phyloP scores from a whole-genome alignment of 371 early-diverging fungal genomes.

The Amoeboradix gromovi region DNA sequence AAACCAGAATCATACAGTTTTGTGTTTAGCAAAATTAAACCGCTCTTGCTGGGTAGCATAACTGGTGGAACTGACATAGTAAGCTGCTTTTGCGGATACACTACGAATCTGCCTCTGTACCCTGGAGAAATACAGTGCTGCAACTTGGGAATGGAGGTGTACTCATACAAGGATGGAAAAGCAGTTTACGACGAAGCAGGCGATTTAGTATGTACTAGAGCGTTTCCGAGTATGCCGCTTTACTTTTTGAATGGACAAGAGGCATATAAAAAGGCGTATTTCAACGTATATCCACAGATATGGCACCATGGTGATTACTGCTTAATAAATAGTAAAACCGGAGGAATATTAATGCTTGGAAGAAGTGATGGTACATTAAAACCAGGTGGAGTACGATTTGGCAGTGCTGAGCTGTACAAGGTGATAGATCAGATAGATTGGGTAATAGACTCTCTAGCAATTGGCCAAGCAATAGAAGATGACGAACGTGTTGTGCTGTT shows the following conservation, averaged over 20 bases:
- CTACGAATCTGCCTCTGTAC: conserved; percentile 54
- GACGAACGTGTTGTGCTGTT: conserved; percentile 80
- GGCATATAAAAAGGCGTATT: conserved; percentile 64
- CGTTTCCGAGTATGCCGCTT: conserved; percentile 93
- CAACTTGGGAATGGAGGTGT: conserved; percentile 69
- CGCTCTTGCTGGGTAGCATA: conserved; percentile 59
- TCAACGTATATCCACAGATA: conserved; percentile 39
- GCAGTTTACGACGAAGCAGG: conserved; percentile 42
- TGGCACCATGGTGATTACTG: conserved; percentile 93
- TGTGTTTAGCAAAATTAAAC: conserved; percentile 53
- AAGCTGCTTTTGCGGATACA: conserved; percentile 70
- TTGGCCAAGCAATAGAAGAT: conserved; percentile 48
- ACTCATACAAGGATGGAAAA: conserved; percentile 26
- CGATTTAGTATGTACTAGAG: conserved; percentile 62
- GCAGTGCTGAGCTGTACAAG: conserved; percentile 79
- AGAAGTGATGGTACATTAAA: conserved; percentile 83
- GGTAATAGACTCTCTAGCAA: conserved; percentile 26
- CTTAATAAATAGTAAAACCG: conserved; percentile 44
- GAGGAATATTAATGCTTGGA: conserved; percentile 80
- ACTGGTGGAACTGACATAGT: conserved; percentile 88
- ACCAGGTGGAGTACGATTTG: conserved; percentile 77
- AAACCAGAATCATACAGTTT: conserved; percentile 66
- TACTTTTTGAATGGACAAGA: conserved; percentile 48
- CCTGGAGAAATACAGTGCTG: conserved; percentile 77
- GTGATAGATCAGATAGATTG: conserved; percentile 33